Evolutionary conservation across 2,329 filamentous ascomycete genomes (phyloP).

Genomic region (Ophiostoma perfectum): DNA sequence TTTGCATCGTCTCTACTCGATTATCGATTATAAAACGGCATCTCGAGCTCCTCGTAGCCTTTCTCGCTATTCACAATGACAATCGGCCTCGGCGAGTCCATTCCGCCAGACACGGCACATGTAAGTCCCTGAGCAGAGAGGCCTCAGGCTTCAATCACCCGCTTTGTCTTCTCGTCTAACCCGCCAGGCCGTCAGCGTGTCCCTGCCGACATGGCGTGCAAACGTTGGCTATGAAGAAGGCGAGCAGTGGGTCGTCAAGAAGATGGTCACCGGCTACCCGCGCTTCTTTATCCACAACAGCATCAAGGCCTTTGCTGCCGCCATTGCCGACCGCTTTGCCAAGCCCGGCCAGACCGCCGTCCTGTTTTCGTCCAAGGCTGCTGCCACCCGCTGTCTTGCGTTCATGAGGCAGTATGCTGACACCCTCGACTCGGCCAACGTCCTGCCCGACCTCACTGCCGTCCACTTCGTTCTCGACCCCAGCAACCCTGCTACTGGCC

Average conservation of each 20-base stretch:
- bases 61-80: not conserved
- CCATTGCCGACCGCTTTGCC: constrained; percentile 62
- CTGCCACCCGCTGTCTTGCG: constrained; percentile 65
- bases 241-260: constrained; percentile 74
- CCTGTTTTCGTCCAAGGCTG: constrained; percentile 69
- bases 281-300: constrained; percentile 89
- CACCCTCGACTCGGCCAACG: constrained; percentile 33
- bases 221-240: constrained; percentile 95
- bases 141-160: too few relatives aligned
- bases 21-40: too few relatives aligned
- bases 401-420: constrained; percentile 63
- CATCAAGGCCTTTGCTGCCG: constrained; percentile 66
- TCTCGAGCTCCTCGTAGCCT: not conserved
- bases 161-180: not conserved
- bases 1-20: too few relatives aligned
- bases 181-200: constrained; percentile 83
- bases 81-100: constrained; percentile 58
- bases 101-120: constrained; percentile 73
- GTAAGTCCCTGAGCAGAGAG: constrained; percentile 42
- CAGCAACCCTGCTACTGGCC: constrained; percentile 45
- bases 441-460: constrained; percentile 45
- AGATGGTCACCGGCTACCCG: constrained; percentile 88
- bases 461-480: constrained; percentile 60
- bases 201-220: constrained; percentile 83
- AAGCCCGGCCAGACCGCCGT: constrained; percentile 62